Percentiles rank a stretch among this genome's conserved stretches.
Evolutionary conservation across 2,329 filamentous ascomycete genomes (phyloP).

Genomic region (Trichoderma koningiopsis): DNA sequence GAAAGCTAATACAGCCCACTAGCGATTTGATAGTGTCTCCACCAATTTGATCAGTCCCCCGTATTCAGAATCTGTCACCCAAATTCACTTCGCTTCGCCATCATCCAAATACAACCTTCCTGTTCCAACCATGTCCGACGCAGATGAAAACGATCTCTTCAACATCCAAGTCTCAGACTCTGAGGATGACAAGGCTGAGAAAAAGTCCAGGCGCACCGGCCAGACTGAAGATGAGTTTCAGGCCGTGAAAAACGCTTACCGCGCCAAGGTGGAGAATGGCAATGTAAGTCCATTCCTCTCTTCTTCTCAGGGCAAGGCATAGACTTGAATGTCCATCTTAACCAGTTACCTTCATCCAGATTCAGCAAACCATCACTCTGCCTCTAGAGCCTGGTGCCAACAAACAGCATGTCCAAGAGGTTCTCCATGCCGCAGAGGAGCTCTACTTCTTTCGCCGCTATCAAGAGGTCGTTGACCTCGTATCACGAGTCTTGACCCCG

Average conservation of each 20-base stretch:
- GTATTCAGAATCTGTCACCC: background rate
- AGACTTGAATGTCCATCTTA: background rate
- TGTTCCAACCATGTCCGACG: conserved; percentile 34
- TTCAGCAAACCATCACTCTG: conserved; percentile 46
- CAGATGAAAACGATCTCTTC: conserved; percentile 35
- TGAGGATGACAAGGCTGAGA: conserved; percentile 38
- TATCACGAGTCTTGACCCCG: conserved; percentile 39
- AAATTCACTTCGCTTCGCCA: background rate
- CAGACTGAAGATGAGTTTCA: conserved; percentile 56
- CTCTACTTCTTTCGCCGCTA: conserved; percentile 57
- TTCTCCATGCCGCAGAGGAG: conserved; percentile 59
- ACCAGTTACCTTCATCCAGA: conserved; percentile 37
- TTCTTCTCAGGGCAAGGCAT: background rate
- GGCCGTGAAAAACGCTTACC: conserved; percentile 48
- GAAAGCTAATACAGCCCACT: background rate
- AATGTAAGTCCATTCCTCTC: conserved; percentile 45
- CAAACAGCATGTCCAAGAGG: conserved; percentile 53
- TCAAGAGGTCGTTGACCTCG: conserved; percentile 48
- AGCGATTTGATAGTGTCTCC: background rate
- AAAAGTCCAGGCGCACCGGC: conserved; percentile 40
- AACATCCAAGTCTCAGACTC: conserved; percentile 38
- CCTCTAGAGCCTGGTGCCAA: conserved; percentile 43
- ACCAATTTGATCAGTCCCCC: background rate
- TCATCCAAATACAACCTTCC: background rate
- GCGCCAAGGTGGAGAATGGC: conserved; percentile 56